phyloP scores from a whole-genome alignment of 257 asterid genomes.

The Solanum pimpinellifolium region DNA sequence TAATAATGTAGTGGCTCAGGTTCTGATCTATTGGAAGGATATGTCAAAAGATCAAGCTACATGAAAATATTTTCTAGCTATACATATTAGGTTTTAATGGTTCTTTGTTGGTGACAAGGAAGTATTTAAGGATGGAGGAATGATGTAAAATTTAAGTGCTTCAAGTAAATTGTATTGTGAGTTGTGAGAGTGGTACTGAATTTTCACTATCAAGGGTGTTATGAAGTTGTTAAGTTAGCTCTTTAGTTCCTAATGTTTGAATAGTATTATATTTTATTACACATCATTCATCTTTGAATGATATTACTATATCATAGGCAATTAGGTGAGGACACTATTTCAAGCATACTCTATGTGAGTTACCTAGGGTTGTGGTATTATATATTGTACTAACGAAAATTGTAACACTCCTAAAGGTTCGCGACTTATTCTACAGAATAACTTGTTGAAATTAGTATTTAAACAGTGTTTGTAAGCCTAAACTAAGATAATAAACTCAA shows the following conservation, averaged over 20 bases:
- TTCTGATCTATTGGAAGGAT: background rate
- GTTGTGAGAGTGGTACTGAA: no score
- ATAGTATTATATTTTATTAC: background rate
- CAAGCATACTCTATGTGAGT: background rate
- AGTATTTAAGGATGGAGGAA: background rate
- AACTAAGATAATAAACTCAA: no score
- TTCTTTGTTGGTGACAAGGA: background rate
- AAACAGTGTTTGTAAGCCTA: no score
- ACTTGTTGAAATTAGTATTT: no score
- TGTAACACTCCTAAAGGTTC: no score
- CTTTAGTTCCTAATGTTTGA: background rate
- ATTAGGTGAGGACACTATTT: no score
- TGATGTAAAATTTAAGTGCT: background rate
- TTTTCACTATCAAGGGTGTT: no score
- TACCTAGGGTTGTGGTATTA: no score
- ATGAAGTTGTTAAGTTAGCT: background rate
- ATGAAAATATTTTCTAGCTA: background rate
- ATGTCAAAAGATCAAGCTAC: background rate
- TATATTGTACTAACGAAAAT: no score
- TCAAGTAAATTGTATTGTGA: no score
- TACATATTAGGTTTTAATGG: background rate
- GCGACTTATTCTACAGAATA: no score
- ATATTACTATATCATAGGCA: background rate
- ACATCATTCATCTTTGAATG: background rate
- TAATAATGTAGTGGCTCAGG: background rate